Percentiles rank a stretch among this genome's conserved stretches.
Evolutionary conservation across 169 alveolate genomes (phyloP).

Genomic region (Perkinsus marinus): DNA sequence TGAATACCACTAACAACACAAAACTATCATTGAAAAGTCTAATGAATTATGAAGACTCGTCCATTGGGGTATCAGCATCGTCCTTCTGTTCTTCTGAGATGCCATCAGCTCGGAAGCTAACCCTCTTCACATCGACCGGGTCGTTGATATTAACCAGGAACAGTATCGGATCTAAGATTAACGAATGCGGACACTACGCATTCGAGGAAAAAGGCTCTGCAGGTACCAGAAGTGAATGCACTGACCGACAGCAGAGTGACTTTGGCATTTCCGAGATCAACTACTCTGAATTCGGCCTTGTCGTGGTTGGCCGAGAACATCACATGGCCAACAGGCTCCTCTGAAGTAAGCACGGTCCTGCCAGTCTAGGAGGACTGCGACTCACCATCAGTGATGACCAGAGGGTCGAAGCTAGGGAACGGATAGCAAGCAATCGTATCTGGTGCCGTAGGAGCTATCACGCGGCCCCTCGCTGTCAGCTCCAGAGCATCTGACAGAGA

Average conservation of each 20-base stretch:
- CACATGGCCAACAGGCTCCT: not conserved
- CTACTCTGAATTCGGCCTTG: not conserved
- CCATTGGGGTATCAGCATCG: not conserved
- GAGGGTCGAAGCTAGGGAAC: not conserved
- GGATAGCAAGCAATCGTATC: not conserved
- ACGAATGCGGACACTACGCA: not conserved
- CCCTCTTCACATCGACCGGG: not conserved
- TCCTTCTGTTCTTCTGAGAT: not conserved
- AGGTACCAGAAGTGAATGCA: not conserved
- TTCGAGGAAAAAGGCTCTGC: not conserved
- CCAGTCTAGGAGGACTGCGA: not conserved
- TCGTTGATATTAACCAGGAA: not conserved
- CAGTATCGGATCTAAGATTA: not conserved
- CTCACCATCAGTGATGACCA: not conserved
- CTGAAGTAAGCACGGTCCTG: not conserved
- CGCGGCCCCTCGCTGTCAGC: not conserved
- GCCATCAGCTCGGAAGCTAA: not conserved
- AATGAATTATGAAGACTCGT: not conserved
- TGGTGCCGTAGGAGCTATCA: not conserved
- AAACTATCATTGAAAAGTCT: not conserved
- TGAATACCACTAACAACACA: not conserved
- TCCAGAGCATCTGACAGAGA: not conserved
- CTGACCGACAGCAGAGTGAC: not conserved
- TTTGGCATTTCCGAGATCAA: not conserved
- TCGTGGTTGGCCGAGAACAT: not conserved